These are phyloP conservation scores for Starmerella apis DNA, from an alignment of 805 yeast species.

Conservation along the genomic window DNA sequence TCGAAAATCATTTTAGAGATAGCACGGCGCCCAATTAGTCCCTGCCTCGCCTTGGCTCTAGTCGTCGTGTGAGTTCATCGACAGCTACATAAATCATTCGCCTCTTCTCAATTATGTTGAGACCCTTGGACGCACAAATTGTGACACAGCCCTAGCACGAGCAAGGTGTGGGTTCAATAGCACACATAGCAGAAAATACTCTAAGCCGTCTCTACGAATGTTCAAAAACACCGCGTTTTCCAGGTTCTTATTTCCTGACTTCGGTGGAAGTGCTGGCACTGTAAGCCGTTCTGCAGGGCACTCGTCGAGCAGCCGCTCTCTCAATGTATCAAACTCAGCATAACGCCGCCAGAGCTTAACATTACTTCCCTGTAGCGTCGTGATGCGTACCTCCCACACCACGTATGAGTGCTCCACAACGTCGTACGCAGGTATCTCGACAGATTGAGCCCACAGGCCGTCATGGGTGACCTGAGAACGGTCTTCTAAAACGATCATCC, in stretches of 20 bases:
- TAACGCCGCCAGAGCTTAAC: conserved; percentile 50
- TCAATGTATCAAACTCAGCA: conserved; percentile 48
- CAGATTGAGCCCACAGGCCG: conserved; percentile 35
- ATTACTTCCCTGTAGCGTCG: conserved; percentile 30
- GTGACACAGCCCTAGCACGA: conserved; percentile 29
- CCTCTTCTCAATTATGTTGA: too few relatives aligned
- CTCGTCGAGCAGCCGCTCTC: conserved; percentile 32
- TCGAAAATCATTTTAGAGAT: too few relatives aligned
- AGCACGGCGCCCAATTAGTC: too few relatives aligned
- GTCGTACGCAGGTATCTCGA: conserved; percentile 35
- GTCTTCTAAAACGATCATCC: conserved; percentile 24
- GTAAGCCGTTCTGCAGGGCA: conserved; percentile 34
- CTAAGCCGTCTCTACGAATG: conserved; percentile 36
- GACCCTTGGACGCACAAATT: conserved; percentile 25
- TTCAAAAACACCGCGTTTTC: conserved; percentile 30
- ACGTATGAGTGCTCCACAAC: conserved; percentile 39
- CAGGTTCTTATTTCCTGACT: conserved; percentile 30
- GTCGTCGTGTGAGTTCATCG: too few relatives aligned
- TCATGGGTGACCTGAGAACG: conserved; percentile 14
- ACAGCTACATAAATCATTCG: not conserved
- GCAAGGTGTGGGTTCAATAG: conserved; percentile 37
- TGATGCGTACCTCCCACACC: conserved; percentile 35
- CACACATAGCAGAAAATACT: conserved; percentile 38
- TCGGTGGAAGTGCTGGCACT: conserved; percentile 42
- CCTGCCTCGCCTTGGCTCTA: too few relatives aligned